Percentiles rank a stretch among this genome's conserved stretches.
phyloP scores from a whole-genome alignment of 148 eudicot species.

The Diospyros kaki region DNA sequence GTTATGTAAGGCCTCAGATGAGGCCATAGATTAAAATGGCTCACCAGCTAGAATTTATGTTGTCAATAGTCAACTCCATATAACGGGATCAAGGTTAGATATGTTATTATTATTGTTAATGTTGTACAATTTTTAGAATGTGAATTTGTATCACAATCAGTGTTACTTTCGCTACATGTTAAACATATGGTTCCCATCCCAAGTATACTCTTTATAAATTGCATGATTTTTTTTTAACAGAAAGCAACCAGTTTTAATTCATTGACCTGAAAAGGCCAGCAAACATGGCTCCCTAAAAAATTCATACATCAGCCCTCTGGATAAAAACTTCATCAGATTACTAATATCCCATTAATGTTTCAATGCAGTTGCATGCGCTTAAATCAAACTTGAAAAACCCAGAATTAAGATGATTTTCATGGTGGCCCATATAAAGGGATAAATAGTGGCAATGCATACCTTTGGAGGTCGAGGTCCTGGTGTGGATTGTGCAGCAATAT shows the following conservation, averaged over 20 bases:
- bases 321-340: too few relatives aligned
- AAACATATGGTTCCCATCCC: too few relatives aligned
- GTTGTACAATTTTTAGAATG: neutral
- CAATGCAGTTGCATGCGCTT: too few relatives aligned
- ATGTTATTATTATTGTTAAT: too few relatives aligned
- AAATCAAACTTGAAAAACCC: neutral
- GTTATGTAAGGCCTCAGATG: too few relatives aligned
- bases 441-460: slow-evolving; percentile 33
- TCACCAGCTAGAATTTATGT: too few relatives aligned
- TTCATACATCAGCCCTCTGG: neutral
- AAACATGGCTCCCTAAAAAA: neutral
- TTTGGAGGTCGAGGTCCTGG: slow-evolving; percentile 59
- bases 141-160: neutral
- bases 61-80: too few relatives aligned
- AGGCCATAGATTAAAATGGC: too few relatives aligned
- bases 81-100: too few relatives aligned
- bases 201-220: too few relatives aligned
- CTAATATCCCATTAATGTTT: too few relatives aligned
- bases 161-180: neutral
- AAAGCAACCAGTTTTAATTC: neutral
- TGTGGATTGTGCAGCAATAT: slow-evolving; percentile 78
- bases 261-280: neutral
- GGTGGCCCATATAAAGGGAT: neutral
- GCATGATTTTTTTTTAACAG: neutral
- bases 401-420: neutral